Conservation (phyloP, 1,284 basidiomycete species). For the Leccinum subfulvum region DNA sequence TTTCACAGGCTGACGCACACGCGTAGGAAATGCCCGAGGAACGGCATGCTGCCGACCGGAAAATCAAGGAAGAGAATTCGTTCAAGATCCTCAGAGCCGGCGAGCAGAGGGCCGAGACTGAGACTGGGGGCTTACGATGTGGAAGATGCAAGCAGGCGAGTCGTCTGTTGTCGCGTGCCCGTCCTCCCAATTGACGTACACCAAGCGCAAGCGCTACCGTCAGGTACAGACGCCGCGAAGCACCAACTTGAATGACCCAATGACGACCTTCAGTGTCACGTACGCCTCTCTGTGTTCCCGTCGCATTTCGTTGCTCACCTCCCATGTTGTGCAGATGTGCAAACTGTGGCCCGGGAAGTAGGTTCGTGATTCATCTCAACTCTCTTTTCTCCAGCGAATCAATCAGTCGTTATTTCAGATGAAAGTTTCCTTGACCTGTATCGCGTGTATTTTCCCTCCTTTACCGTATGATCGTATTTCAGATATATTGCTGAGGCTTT, state of each 20-base stretch:
- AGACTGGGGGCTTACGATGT: constrained; percentile 87
- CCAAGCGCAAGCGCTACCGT: constrained; percentile 84
- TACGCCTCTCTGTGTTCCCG: constrained; percentile 35
- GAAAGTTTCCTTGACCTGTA: constrained; percentile 63
- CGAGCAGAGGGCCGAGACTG: constrained; percentile 91
- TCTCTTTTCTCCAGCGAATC: constrained; percentile 3
- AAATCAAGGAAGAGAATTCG: constrained; percentile 85
- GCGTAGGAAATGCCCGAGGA: constrained; percentile 90
- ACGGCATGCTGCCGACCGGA: constrained; percentile 77
- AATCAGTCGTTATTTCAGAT: constrained; percentile 36
- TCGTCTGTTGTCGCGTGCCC: not conserved
- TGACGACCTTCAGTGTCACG: constrained; percentile 76
- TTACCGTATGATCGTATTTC: not conserved
- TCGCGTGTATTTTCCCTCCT: not conserved
- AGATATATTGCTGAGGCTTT: not conserved
- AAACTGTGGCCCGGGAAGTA: constrained; percentile 51
- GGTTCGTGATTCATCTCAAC: constrained; percentile 35
- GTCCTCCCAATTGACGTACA: constrained; percentile 6
- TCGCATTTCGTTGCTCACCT: not conserved
- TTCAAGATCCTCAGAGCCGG: constrained; percentile 90
- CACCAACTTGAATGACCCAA: constrained; percentile 82
- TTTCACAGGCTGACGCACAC: not conserved
- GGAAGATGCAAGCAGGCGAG: constrained; percentile 84
- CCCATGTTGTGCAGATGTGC: constrained; percentile 43
- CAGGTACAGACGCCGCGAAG: constrained; percentile 87